Conservation (phyloP, 2,329 filamentous ascomycete genomes). For the Microsporum audouinii region DNA sequence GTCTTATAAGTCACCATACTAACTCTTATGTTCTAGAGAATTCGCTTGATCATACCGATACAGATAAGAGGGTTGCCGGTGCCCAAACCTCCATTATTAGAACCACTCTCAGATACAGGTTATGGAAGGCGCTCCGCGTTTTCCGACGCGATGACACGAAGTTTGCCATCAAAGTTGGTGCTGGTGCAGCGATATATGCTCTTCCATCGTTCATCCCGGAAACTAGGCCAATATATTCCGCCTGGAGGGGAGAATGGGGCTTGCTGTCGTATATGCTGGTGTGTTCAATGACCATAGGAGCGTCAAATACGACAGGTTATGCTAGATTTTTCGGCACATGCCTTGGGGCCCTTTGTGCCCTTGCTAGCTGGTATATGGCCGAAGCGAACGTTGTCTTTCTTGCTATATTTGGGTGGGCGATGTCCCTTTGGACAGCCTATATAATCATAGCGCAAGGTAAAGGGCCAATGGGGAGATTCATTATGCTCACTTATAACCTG, state of each 20-base stretch:
- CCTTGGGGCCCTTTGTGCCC: slow-evolving; percentile 63
- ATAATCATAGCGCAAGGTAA: slow-evolving; percentile 75
- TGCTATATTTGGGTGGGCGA: slow-evolving; percentile 69
- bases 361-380: slow-evolving; percentile 66
- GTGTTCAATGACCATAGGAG: slow-evolving; percentile 92
- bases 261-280: slow-evolving; percentile 96
- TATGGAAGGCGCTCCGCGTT: slow-evolving; percentile 46
- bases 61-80: not conserved
- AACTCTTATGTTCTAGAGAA: slow-evolving; percentile 8
- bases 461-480: slow-evolving; percentile 84
- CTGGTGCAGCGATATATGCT: slow-evolving; percentile 79
- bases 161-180: slow-evolving; percentile 86
- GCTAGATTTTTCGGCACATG: slow-evolving; percentile 79
- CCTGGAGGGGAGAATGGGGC: slow-evolving; percentile 95
- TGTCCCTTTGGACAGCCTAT: slow-evolving; percentile 76
- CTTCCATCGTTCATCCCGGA: slow-evolving; percentile 72
- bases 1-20: not conserved
- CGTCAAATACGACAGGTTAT: slow-evolving; percentile 83
- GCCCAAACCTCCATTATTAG: not conserved
- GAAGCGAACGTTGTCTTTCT: slow-evolving; percentile 62
- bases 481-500: slow-evolving; percentile 90
- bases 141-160: slow-evolving; percentile 55
- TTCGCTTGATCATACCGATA: slow-evolving; percentile 12
- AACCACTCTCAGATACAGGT: slow-evolving; percentile 33
- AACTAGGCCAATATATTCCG: slow-evolving; percentile 68